Percentiles rank a stretch among this genome's conserved stretches.
These are phyloP conservation scores for Leishmania major DNA, from an alignment of 208 protist genomes.

Conservation along the genomic window DNA sequence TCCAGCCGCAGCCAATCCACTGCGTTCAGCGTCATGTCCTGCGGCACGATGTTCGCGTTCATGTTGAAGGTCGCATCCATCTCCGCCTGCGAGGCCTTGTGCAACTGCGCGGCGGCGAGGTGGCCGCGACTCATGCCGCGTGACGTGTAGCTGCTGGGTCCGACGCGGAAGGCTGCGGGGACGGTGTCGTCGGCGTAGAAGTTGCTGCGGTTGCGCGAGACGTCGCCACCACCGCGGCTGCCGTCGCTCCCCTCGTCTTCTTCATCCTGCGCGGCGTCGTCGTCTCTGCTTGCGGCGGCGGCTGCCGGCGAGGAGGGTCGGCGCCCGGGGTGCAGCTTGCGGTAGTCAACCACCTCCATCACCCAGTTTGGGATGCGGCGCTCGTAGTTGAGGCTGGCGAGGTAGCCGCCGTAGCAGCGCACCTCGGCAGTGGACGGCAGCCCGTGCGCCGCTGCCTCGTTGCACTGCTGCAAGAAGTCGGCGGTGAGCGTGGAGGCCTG, in stretches of 20 bases:
- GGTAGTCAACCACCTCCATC: conserved; percentile 58
- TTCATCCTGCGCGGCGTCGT: conserved; percentile 24
- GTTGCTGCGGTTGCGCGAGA: conserved; percentile 42
- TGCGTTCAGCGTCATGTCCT: conserved; percentile 87
- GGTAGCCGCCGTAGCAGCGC: conserved; percentile 73
- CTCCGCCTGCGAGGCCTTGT: conserved; percentile 67
- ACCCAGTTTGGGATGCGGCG: conserved; percentile 83
- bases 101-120: conserved; percentile 82
- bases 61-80: conserved; percentile 87
- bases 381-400: conserved; percentile 83
- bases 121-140: conserved; percentile 79
- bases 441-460: conserved; percentile 38
- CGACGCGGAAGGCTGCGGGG: conserved; percentile 62
- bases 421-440: conserved; percentile 57
- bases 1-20: conserved; percentile 85
- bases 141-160: conserved; percentile 50
- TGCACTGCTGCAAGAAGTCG: conserved; percentile 38
- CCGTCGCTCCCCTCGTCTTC: conserved; percentile 13
- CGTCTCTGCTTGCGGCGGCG: not conserved
- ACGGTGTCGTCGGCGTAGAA: conserved; percentile 80
- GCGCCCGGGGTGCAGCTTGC: conserved; percentile 9
- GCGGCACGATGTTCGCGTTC: conserved; percentile 87
- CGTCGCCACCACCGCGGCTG: conserved; percentile 7
- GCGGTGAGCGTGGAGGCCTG: conserved; percentile 11
- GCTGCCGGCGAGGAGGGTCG: not conserved